Conservation (phyloP, 179 eudicot species). For the Camellia oleifera region DNA sequence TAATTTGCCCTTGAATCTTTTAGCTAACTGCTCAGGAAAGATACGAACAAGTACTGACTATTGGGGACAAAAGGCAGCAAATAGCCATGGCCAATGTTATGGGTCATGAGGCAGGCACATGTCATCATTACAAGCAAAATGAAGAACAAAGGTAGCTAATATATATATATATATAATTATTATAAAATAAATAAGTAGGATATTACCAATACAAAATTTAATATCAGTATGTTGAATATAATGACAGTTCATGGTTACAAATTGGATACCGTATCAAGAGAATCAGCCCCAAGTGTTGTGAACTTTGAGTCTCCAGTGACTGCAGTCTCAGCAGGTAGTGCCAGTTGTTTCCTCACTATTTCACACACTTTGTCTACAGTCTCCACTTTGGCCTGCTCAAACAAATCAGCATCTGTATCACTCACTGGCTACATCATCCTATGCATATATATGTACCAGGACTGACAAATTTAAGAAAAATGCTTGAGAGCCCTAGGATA, state of each 20-base stretch:
- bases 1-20: no score
- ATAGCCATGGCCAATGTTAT: not conserved
- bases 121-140: not conserved
- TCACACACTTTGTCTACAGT: conserved; percentile 27
- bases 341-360: conserved; percentile 34
- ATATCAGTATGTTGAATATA: not conserved
- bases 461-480: no score
- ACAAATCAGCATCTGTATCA: not conserved
- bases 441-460: not conserved
- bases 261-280: conserved; percentile 31
- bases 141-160: not conserved
- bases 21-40: no score
- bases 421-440: not conserved
- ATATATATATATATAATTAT: no score
- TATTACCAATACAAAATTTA: not conserved
- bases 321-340: conserved; percentile 21
- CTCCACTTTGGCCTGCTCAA: conserved; percentile 32
- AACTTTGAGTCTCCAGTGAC: conserved; percentile 35
- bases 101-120: not conserved
- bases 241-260: not conserved
- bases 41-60: no score
- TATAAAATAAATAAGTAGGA: not conserved
- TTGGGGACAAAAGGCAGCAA: not conserved
- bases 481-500: no score
- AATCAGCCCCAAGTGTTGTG: conserved; percentile 29